Evolutionary conservation across 306 rosid species (phyloP), one percentile per base, ranked within the genome.

Genomic region (Ziziphus jujuba): DNA sequence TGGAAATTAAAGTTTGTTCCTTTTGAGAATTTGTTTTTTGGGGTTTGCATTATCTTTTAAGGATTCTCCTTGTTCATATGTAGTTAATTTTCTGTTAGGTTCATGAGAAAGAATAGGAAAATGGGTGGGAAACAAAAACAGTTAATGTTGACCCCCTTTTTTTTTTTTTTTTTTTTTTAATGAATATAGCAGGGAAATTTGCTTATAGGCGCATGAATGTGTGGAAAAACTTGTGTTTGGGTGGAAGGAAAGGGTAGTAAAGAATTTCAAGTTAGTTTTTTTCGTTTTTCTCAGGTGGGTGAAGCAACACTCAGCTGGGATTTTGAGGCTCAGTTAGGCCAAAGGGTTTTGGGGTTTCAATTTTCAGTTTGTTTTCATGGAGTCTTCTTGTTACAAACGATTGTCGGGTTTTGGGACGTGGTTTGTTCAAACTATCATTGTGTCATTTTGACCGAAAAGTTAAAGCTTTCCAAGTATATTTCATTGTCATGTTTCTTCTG

Each of bases 101-200:
- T 33, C 24, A 45, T 34, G 6, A 38, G 67, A 56, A 51, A 80
- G 63, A 75, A 40, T 53, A 63, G 61, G 63, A 52, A 14, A 60
- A 22, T 13, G 51, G 57, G 34, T 21, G 24, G 35, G 52, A 33
- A 61, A 21, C 35, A 34, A 34, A 20, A 34, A 15, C 22, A 21
- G 49, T 21, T 57, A 19, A 44, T 45, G 44, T 60, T 61, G 57
- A 38, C 11, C n/a, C n/a, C n/a, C n/a, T n/a, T n/a, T n/a, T n/a
- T n/a, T n/a, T n/a, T n/a, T n/a, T n/a, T n/a, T n/a, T 35, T 57
- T 13, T 56, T 47, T 28, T 63, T 64, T 21, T 35, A 5, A n/a
- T n/a, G 6, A 19, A 72, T 49, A 5, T 15, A 21, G 8, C 31
- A 36, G 63, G 21, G 51, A 58, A 57, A 33, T 24, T 77, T 5